phyloP scores from a whole-genome alignment of 257 asterid species.

The Ocimum tenuiflorum region DNA sequence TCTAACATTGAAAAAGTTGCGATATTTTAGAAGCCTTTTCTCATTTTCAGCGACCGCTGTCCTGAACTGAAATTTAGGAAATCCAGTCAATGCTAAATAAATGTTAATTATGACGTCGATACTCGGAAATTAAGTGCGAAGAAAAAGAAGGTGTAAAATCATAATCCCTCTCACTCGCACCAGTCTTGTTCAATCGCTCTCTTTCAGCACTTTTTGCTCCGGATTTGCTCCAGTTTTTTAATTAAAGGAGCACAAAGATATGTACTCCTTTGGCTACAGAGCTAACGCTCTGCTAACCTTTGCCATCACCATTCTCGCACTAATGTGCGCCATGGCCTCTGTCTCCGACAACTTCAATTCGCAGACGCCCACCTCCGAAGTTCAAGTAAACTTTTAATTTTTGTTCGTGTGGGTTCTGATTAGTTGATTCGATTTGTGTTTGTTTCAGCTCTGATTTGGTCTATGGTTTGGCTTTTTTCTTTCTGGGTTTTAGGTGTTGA shows the following conservation, averaged over 20 bases:
- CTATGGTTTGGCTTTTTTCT: not conserved
- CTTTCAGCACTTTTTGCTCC: constrained; percentile 3
- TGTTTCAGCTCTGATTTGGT: constrained; percentile 9
- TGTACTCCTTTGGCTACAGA: constrained; percentile 76
- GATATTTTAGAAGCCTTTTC: too few species aligned
- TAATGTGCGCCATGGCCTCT: constrained; percentile 83
- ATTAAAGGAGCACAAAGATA: constrained; percentile 18
- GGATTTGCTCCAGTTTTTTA: constrained; percentile 8
- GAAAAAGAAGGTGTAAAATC: not conserved
- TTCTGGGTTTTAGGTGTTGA: constrained; percentile 47
- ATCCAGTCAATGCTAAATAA: not conserved
- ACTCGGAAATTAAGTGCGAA: constrained; percentile 11
- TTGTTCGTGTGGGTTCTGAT: not conserved
- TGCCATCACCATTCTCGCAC: constrained; percentile 74
- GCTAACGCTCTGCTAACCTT: constrained; percentile 76
- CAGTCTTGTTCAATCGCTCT: constrained; percentile 9
- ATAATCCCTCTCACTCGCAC: constrained; percentile 10
- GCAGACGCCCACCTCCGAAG: constrained; percentile 63
- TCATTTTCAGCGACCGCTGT: too few species aligned
- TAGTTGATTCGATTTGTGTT: not conserved
- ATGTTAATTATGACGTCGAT: constrained; percentile 18
- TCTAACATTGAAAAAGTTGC: too few species aligned
- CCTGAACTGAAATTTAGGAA: not conserved
- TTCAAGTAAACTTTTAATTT: constrained; percentile 42
- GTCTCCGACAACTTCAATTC: constrained; percentile 75